A percentile compares a stretch with the other conserved stretches of the same genome.
Evolutionary conservation across 2,329 filamentous ascomycete genomes (phyloP).

Genomic region (Nothophoma quercina): DNA sequence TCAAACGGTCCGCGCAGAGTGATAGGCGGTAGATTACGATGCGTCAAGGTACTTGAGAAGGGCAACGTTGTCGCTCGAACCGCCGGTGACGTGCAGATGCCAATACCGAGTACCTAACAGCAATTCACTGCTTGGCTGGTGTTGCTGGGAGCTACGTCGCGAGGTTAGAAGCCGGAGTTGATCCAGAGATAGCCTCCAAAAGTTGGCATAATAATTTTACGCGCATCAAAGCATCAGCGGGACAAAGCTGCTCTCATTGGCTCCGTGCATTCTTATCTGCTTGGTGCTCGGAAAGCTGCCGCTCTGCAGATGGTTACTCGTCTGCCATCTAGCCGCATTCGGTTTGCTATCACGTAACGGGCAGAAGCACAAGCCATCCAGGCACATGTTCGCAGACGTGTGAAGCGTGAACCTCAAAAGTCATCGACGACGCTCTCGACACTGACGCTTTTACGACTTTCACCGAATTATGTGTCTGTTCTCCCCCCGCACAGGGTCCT

Average conservation of each 20-base stretch:
- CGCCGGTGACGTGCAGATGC: conserved; percentile 38
- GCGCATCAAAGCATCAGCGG: conserved; percentile 35
- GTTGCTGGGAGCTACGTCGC: conserved; percentile 20
- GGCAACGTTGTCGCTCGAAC: conserved; percentile 18
- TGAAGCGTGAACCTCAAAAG: conserved; percentile 41
- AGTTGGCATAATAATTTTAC: conserved; percentile 47
- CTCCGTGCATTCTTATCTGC: conserved; percentile 39
- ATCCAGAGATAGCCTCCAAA: conserved; percentile 31
- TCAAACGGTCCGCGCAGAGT: conserved; percentile 14
- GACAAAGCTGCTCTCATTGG: conserved; percentile 35
- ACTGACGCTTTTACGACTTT: conserved; percentile 23
- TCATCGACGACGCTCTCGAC: conserved; percentile 33
- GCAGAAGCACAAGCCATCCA: conserved; percentile 30
- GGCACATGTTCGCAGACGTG: conserved; percentile 41
- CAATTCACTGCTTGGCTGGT: conserved; percentile 44
- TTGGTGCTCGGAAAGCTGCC: conserved; percentile 23
- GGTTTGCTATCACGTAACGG: conserved; percentile 38
- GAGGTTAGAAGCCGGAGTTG: conserved; percentile 28
- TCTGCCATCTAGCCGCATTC: conserved; percentile 27
- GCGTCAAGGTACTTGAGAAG: conserved; percentile 24
- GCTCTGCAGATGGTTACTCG: conserved; percentile 20
- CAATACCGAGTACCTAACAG: conserved; percentile 47
- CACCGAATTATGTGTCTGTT: conserved; percentile 32
- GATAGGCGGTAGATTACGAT: conserved; percentile 27
- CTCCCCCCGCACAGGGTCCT: conserved; percentile 31